Base-by-base conservation (phyloP, 2,329 filamentous ascomycete genomes). In the Akanthomyces muscarius region DNA sequence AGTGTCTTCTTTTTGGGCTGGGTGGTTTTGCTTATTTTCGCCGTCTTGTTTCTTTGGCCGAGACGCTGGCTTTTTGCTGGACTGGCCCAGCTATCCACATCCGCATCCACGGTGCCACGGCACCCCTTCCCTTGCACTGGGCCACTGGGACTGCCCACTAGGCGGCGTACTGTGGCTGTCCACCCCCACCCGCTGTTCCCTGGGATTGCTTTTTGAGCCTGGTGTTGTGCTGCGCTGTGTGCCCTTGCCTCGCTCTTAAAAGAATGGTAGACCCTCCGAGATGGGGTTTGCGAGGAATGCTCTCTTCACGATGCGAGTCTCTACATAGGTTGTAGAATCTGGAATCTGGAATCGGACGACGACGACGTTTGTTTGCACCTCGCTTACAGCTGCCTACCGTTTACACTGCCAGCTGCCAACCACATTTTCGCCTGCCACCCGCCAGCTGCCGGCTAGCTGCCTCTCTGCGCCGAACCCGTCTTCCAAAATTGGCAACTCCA, bases 171-270 rank as follows among this genome's bases (percentile, higher is more conserved):
- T 41, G 62, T 63, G 62, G 55, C 62, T 54, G 59, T 33, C 38
- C 38, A 45, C 23, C 56, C 47, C 62, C 57, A 59, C 62, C 25
- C 44, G 41, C 38, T 33, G 36, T 51, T 61, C 41, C 54, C 41
- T 47, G 25, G 54, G 55, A 25, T 64, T 64, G 62, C 62, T 61
- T 64, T 64, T 64, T 57, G 58, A 42, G 47, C 58, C 52, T 53
- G 51, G 58, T 55, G 48, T 23, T 16, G 30, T 21, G 58, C 45
- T 45, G 52, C 50, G 48, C 33, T 21, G 30, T 21, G 30, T 57
- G 63, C 62, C 60, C 63, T 57, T 52, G 51, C 56, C 44, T 59
- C 54, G 52, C 36, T 65, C 56, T 56, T 61, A 64, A 60, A 64
- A 64, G 62, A 61, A 61, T 61, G 62, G 55, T 36, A 47, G 55